Evolutionary conservation across 306 rosid species (phyloP).

Genomic region (Glycine soja): DNA sequence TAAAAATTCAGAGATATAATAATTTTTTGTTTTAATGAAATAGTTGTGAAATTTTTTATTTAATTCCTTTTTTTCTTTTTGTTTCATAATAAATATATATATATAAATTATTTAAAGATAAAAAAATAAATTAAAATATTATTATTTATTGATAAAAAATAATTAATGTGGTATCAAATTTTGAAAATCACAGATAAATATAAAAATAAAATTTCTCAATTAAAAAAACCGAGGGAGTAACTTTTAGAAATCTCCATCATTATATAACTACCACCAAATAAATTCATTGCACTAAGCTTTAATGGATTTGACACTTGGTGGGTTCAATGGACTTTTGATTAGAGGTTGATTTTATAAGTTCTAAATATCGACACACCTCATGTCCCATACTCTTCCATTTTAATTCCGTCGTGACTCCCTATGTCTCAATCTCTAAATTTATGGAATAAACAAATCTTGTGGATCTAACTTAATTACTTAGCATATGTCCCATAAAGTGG

Average conservation of each 20-base stretch:
- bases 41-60: too few relatives aligned
- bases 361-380: constrained; percentile 14
- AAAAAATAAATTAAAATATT: too few relatives aligned
- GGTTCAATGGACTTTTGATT: constrained; percentile 28
- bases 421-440: constrained; percentile 32
- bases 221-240: too few relatives aligned
- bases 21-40: too few relatives aligned
- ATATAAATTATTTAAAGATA: too few relatives aligned
- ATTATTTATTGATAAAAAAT: too few relatives aligned
- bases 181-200: too few relatives aligned
- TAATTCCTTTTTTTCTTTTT: too few relatives aligned
- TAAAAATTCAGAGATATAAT: too few relatives aligned
- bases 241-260: neutral
- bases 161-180: too few relatives aligned
- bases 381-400: constrained; percentile 37
- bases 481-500: constrained; percentile 52
- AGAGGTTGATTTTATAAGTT: constrained; percentile 44
- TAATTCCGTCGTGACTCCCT: constrained; percentile 25
- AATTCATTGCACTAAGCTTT: constrained; percentile 35
- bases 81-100: too few relatives aligned
- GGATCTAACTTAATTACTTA: constrained; percentile 45
- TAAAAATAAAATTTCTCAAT: too few relatives aligned
- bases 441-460: constrained; percentile 46
- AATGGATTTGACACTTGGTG: constrained; percentile 46
- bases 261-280: constrained; percentile 25